phyloP scores from a whole-genome alignment of 2,329 filamentous ascomycete genomes.

The Pestalotiopsis sp. region DNA sequence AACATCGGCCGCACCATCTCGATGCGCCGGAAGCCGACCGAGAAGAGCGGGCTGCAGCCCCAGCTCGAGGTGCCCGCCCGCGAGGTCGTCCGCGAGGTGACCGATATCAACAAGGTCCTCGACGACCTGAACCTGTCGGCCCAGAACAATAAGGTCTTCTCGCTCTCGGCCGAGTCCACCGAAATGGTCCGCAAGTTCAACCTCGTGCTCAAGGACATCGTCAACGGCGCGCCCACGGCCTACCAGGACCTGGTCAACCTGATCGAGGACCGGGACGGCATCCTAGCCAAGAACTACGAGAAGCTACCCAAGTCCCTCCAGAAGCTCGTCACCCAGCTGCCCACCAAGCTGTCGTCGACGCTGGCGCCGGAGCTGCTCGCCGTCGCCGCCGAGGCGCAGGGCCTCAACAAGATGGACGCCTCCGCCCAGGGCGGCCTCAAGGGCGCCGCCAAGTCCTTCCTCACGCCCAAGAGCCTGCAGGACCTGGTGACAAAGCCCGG shows the following conservation, averaged over 20 bases:
- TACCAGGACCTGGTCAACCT: conserved; percentile 80
- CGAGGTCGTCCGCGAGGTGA: conserved; percentile 57
- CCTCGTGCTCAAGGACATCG: conserved; percentile 85
- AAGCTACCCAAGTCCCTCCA: conserved; percentile 78
- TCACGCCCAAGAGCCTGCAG: conserved; percentile 73
- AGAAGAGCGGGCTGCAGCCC: conserved; percentile 31
- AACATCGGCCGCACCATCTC: conserved; percentile 31
- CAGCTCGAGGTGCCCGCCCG: conserved; percentile 32
- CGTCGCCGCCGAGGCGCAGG: conserved; percentile 75
- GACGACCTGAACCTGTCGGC: conserved; percentile 82
- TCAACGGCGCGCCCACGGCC: conserved; percentile 90
- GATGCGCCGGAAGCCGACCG: conserved; percentile 25
- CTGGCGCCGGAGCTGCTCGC: conserved; percentile 84
- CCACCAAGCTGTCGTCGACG: conserved; percentile 75
- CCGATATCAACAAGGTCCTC: conserved; percentile 78
- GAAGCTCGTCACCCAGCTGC: conserved; percentile 83
- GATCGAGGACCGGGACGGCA: conserved; percentile 62
- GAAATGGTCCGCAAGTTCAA: conserved; percentile 85
- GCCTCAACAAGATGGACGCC: conserved; percentile 57
- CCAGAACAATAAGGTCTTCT: conserved; percentile 84
- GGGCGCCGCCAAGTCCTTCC: conserved; percentile 66
- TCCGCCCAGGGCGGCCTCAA: conserved; percentile 46
- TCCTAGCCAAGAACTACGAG: conserved; percentile 62
- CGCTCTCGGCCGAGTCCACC: conserved; percentile 81
- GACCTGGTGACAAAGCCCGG: conserved; percentile 84